Base-by-base conservation (phyloP, 2,329 filamentous ascomycete species). In the Colletotrichum sp. region DNA sequence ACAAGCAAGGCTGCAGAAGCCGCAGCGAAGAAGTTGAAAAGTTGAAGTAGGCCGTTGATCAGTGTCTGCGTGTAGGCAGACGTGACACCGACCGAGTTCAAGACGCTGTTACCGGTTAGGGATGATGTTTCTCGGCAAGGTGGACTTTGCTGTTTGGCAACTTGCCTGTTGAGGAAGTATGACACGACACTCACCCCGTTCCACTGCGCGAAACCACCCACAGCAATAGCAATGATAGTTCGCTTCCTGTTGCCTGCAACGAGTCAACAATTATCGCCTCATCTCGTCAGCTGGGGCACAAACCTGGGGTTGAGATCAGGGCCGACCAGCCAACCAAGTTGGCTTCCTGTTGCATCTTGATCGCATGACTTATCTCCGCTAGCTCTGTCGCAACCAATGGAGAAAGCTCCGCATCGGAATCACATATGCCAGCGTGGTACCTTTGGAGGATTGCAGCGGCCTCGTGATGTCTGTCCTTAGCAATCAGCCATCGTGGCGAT, bases 371-470 rank as follows among this genome's bases (percentile, higher is more conserved):
- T 36, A 87, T 86, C 72, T 88, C 86, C 34, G 80, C 80, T 69
- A 86, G 80, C 78, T 87, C 84, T 6, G 87, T 83, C 68, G 82
- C 81, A 7, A 87, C 86, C 16, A 87, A 81, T 1, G 84, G 82
- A 8, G 82, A 81, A 12, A 84, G 75, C 4, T 78, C 74, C 16
- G 82, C 79, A 7, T 81, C 82, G 14, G 14, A 4, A 8, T 39
- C 36, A 18, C 36, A 39, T 39, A 39, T 39, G 28, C 82, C 82
- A 3, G 82, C 83, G 63, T 85, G 84, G 32, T 68, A 71, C 30
- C 64, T 34, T 7, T 30, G 30, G 5, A 80, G 57, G 74, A 83
- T 74, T 76, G 32, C 32, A 8, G 32, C 48, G 1, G 77, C 72
- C 32, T 75, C 66, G n/a, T 71, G 60, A 6, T 24, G 28, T 12